Evolutionary conservation across 345 rosid genomes (phyloP).

Genomic region (Pistacia integerrima): DNA sequence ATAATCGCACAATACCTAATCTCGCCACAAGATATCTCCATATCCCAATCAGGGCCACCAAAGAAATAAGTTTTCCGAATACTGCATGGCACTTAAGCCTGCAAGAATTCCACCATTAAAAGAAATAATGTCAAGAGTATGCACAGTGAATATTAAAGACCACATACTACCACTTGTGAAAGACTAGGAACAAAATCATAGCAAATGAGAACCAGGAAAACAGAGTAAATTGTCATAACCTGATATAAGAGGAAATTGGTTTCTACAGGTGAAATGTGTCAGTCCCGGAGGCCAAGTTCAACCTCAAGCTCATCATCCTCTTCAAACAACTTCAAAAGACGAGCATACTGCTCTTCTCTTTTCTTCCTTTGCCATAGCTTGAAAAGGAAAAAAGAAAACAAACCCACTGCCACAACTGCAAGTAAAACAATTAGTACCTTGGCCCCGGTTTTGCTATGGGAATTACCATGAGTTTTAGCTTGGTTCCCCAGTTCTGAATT

Average conservation of each 20-base stretch:
- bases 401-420: conserved; percentile 49
- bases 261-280: conserved; percentile 20
- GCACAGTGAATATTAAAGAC: neutral
- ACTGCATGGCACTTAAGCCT: conserved; percentile 24
- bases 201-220: conserved; percentile 6
- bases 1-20: conserved; percentile 20
- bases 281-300: conserved; percentile 92
- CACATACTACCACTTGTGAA: neutral
- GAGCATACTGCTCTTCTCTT: conserved; percentile 94
- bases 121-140: neutral
- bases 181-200: neutral
- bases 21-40: conserved; percentile 22
- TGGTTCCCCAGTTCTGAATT: conserved; percentile 41
- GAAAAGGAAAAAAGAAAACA: conserved; percentile 67
- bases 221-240: conserved; percentile 26
- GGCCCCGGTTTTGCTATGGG: conserved; percentile 48
- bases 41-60: conserved; percentile 10
- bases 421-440: conserved; percentile 51
- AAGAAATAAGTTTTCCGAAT: conserved; percentile 6
- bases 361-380: conserved; percentile 97
- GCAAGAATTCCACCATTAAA: conserved; percentile 10
- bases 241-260: conserved; percentile 26
- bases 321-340: conserved; percentile 90
- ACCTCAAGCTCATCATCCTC: conserved; percentile 98
- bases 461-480: conserved; percentile 40